phyloP scores from a whole-genome alignment of 305 asterid genomes.

The Fraxinus angustifolia region DNA sequence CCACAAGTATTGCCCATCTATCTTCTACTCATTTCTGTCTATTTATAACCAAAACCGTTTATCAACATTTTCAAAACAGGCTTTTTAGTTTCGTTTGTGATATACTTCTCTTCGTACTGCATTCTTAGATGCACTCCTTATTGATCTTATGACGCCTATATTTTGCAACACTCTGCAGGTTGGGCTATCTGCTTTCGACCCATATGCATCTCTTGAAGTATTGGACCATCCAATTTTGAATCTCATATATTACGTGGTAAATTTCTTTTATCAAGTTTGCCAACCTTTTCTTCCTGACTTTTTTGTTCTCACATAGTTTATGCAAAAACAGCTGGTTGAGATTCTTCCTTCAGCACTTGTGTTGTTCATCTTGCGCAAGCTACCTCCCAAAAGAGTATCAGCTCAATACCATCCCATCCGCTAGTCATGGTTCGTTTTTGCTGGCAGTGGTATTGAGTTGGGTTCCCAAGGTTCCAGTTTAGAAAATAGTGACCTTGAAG shows the following conservation, averaged over 20 bases:
- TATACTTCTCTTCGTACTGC: neutral
- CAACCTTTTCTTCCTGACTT: neutral
- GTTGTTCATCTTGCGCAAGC: conserved; percentile 79
- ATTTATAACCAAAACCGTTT: neutral
- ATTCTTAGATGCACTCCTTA: neutral
- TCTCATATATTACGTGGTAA: conserved; percentile 74
- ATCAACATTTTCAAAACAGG: neutral
- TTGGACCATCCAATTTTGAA: conserved; percentile 77
- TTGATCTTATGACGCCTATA: neutral
- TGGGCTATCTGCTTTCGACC: conserved; percentile 72
- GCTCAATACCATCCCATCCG: conserved; percentile 86
- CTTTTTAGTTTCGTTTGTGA: neutral
- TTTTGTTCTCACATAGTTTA: conserved; percentile 8
- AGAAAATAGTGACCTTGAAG: conserved; percentile 15
- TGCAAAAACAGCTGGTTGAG: conserved; percentile 69
- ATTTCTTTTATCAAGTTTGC: neutral
- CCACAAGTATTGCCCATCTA: neutral
- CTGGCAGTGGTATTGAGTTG: conserved; percentile 8
- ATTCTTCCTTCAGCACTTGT: conserved; percentile 94
- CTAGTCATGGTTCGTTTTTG: conserved; percentile 26
- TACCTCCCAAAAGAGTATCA: conserved; percentile 78
- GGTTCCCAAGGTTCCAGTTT: conserved; percentile 12
- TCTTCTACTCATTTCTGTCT: neutral
- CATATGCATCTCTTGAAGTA: conserved; percentile 70
- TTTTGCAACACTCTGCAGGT: conserved; percentile 43